Base-by-base conservation (phyloP, 371 early-diverging fungal species). In the Cokeromyces recurvatus region DNA sequence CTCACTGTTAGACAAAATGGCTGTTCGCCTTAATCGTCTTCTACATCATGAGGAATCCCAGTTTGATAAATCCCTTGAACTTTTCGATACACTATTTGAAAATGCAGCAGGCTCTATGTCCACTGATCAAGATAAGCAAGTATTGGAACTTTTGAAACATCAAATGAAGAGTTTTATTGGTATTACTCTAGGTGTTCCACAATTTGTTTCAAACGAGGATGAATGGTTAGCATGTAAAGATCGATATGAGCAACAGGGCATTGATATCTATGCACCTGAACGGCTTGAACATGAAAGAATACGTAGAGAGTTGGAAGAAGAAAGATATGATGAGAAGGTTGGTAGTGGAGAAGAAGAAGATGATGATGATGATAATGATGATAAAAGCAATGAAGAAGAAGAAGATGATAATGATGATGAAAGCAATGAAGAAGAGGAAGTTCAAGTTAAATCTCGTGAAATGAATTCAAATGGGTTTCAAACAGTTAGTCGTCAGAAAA, bases 121-220 rank as follows among this genome's bases (percentile, higher is more conserved):
- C 17, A 51, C 53, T 7, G 70, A 73, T 2, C 47, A 45, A 11
- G 74, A 73, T 47, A 73, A 63, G 45, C 68, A 69, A 38, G 65
- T 69, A 20, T 52, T 73, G 39, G 22, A 57, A 24, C 35, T 60
- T n/a, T 51, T 51, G 24, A 36, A 43, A 41, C 47, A 46, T 25
- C 51, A 53, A 17, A 48, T 53, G 8, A 36, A 41, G 6, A 53
- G 55, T 32, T 54, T 57, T 29, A 54, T 64, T 31, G 60, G 54
- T 39, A 53, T 53, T 24, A 47, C 49, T 16, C 44, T 61, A 10
- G 61, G 61, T 25, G 52, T 61, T 31, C 44, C 41, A 10, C 44
- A 38, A 10, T 60, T 60, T 39, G 47, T 57, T n/a, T 46, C 40
- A 35, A 34, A 34, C 6, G 34, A 44, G 14, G 51, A 53, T 11